Conservation (phyloP, 1,284 basidiomycete species). For the Apiotrichum veenhuisii region DNA sequence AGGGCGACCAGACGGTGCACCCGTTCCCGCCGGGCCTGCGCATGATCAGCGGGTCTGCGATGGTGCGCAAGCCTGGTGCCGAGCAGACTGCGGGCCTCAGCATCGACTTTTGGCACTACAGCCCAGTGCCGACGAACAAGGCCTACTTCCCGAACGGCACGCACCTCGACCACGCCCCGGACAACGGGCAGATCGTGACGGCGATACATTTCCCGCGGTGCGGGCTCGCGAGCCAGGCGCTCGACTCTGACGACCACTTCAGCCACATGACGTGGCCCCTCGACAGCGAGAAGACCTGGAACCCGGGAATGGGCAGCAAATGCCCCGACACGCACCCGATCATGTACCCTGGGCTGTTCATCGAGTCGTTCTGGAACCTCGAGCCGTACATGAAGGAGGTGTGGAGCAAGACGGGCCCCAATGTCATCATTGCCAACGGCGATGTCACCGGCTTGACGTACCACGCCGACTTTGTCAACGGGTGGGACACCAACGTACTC, state of each 20-base stretch:
- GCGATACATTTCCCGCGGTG: constrained; percentile 3
- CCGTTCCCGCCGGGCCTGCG: constrained; percentile 1
- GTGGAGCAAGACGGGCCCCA: constrained; percentile 1
- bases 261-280: constrained; percentile 1
- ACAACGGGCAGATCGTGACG: no score
- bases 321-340: constrained; percentile 47
- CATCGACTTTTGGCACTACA: background rate
- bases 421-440: constrained; percentile 36
- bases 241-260: background rate
- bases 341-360: constrained; percentile 42
- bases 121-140: no score
- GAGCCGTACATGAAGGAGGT: background rate
- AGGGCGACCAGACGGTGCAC: no score
- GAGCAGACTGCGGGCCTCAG: background rate
- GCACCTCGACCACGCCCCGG: background rate
- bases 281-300: constrained; percentile 12
- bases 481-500: constrained; percentile 45
- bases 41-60: background rate
- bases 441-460: constrained; percentile 47
- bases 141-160: background rate
- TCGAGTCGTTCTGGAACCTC: constrained; percentile 39
- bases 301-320: constrained; percentile 20
- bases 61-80: background rate
- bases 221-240: background rate
- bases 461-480: constrained; percentile 49